Evolutionary conservation across 768 basidiomycete species (phyloP).

Genomic region (Termitomyces sp.): DNA sequence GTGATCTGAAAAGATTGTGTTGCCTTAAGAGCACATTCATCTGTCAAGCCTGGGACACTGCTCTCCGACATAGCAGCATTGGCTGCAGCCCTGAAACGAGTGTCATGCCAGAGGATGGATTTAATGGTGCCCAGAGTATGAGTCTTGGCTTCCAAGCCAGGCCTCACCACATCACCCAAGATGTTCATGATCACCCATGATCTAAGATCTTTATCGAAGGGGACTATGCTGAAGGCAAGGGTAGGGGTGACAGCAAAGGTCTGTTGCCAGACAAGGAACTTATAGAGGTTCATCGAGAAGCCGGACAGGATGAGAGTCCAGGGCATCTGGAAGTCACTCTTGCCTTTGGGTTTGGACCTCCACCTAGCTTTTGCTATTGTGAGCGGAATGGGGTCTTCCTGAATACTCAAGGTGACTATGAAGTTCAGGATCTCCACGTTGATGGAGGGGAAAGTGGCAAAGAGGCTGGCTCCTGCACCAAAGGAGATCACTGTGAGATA

Average conservation of each 20-base stretch:
- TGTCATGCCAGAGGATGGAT: background rate
- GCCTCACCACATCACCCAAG: constrained; percentile 1
- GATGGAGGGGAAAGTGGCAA: no score
- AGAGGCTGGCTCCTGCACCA: no score
- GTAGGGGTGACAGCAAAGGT: background rate
- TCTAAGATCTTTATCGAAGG: background rate
- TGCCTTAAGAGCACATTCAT: background rate
- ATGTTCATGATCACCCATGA: constrained; percentile 8
- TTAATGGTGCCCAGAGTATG: constrained; percentile 1
- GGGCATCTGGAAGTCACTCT: no score
- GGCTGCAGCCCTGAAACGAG: background rate
- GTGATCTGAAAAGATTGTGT: background rate
- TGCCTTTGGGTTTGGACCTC: no score
- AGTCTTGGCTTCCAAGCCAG: background rate
- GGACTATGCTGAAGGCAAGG: constrained; percentile 1
- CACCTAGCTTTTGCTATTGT: no score
- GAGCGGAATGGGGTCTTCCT: no score
- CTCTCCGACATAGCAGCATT: background rate
- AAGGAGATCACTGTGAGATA: no score
- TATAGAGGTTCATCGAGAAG: no score
- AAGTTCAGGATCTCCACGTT: no score
- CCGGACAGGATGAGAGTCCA: no score
- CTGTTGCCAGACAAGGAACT: constrained; percentile 4
- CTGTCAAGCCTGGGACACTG: background rate
- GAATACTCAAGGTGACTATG: no score